A percentile compares a stretch with the other conserved stretches of the same genome.
phyloP scores from a whole-genome alignment of 805 yeast species.

The Lipomyces mesembrius region DNA sequence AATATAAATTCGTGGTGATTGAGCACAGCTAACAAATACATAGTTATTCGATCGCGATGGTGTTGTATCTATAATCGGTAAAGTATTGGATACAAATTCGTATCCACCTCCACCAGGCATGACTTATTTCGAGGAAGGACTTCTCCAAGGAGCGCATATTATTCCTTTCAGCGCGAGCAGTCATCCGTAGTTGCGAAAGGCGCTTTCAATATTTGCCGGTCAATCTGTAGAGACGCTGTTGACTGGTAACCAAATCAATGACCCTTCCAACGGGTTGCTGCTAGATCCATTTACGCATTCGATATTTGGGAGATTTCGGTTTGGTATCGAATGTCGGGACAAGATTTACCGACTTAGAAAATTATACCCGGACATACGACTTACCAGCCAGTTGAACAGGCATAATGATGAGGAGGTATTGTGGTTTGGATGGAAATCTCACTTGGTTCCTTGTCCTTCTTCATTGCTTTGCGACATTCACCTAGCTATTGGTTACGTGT shows the following conservation, averaged over 20 bases:
- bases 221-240: not conserved
- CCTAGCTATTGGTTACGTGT: not conserved
- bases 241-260: not conserved
- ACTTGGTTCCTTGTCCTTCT: not conserved
- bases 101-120: not conserved
- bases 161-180: not conserved
- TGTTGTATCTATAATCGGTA: not conserved
- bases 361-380: not conserved
- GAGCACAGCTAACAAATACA: not conserved
- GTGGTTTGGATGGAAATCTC: not conserved
- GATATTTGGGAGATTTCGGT: not conserved
- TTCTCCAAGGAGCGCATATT: constrained; percentile 6
- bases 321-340: not conserved
- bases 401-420: constrained; percentile 1
- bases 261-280: not conserved
- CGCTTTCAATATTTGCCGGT: constrained; percentile 2
- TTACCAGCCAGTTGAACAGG: not conserved
- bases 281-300: not conserved
- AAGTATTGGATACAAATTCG: not conserved
- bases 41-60: constrained; percentile 7
- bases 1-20: not conserved
- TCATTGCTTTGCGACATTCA: constrained; percentile 2
- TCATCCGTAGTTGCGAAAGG: not conserved
- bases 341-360: not conserved
- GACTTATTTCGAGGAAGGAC: not conserved